A percentile compares a stretch with the other conserved stretches of the same genome.
phyloP scores from a whole-genome alignment of 129 eudicot genomes.

The Smallanthus sonchifolius region DNA sequence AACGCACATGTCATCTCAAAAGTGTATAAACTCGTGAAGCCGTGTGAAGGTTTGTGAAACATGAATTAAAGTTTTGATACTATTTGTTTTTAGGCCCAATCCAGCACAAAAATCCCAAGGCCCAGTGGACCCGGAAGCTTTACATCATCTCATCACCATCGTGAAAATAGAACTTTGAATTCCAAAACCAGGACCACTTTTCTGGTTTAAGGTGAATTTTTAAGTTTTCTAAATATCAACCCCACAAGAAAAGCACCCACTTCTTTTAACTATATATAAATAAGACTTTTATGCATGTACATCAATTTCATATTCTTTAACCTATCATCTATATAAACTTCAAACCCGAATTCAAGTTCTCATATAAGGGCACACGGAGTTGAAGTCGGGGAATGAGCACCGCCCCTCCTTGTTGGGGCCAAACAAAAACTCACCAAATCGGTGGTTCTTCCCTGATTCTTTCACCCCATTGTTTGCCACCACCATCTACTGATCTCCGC shows the following conservation, averaged over 20 bases:
- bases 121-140: neutral
- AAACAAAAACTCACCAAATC: no score
- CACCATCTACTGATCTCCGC: neutral
- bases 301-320: no score
- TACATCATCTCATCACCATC: neutral
- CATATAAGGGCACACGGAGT: no score
- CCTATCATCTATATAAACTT: no score
- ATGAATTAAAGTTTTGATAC: neutral
- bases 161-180: neutral
- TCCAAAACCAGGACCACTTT: neutral
- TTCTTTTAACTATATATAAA: neutral
- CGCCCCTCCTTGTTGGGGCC: no score
- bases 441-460: no score
- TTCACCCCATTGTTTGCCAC: neutral
- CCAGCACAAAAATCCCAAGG: neutral
- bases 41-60: neutral
- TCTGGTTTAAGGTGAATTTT: neutral
- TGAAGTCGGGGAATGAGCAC: no score
- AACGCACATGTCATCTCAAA: neutral
- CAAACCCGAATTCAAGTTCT: no score
- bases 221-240: neutral
- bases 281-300: neutral
- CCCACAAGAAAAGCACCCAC: constrained; percentile 4
- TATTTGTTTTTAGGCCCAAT: neutral
- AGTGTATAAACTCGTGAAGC: neutral